Base-by-base conservation (phyloP, 2,329 filamentous ascomycete species). In the Aspergillus sp. region DNA sequence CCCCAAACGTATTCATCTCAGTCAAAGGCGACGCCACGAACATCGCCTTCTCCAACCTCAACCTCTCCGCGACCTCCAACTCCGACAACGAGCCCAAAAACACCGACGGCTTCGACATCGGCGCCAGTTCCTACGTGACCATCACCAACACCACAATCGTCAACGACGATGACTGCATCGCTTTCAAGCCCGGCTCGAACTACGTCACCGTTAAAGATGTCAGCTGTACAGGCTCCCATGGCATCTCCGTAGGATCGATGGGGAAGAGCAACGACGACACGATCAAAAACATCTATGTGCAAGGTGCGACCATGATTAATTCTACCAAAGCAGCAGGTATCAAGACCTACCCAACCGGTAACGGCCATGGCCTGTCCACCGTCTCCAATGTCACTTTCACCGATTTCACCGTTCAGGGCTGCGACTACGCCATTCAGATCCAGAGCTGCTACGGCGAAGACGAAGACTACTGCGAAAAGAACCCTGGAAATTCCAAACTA, bases 171-270 rank as follows among this genome's bases (percentile, higher is more conserved):
- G 70, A 73, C 55, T 75, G 72, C 45, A 61, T 73, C 1, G 70
- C 69, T 4, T 69, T 70, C 52, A 75, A 74, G 47, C 64, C 65
- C 0, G 67, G 69, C 7, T 57, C 63, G 1, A 58, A 64, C 42
- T 67, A 69, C 36, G 58, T 70, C 26, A 67, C 63, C 2, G 67
- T 74, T 5, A 54, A 61, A 11, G 59, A 59, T 4, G 62, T 76
- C 26, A 67, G 64, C 32, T 77, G 74, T 54, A 68, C 59, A 3
- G 71, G 72, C 11, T 71, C 69, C 7, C 73, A 74, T 37, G 72
- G 73, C 6, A 52, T 76, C 7, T 73, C 69, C 1, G 71, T 76
- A 5, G 74, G 73, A 4, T 72, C 68, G 2, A 56, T 76, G 5
- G 73, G 72, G 0, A 66, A 66, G 33, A 54, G 53, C 6, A 55